A percentile compares a stretch with the other conserved stretches of the same genome.
Conservation (phyloP, 768 basidiomycete species). For the Serendipita indica region DNA sequence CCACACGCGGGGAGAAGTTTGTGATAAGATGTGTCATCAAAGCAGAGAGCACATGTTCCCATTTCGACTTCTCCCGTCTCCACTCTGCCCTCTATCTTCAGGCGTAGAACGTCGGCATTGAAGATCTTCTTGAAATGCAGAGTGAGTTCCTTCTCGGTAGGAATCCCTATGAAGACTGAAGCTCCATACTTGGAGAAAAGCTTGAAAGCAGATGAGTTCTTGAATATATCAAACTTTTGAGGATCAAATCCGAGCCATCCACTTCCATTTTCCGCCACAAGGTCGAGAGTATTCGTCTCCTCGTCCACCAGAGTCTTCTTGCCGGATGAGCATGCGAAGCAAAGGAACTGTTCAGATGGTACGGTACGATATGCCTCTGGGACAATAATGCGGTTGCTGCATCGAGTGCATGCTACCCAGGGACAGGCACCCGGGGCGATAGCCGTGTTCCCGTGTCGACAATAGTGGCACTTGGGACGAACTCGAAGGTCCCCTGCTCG, state of each 20-base stretch:
- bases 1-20: constrained; percentile 21
- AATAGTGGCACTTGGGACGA: constrained; percentile 20
- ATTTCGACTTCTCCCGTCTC: constrained; percentile 18
- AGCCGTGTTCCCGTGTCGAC: constrained; percentile 15
- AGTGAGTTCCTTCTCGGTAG: constrained; percentile 7
- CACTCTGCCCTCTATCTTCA: constrained; percentile 16
- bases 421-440: constrained; percentile 16
- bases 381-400: constrained; percentile 20
- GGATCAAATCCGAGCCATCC: constrained; percentile 18
- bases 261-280: constrained; percentile 18
- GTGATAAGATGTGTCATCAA: constrained; percentile 17
- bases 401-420: constrained; percentile 18
- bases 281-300: constrained; percentile 15
- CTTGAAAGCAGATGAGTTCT: constrained; percentile 21
- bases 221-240: constrained; percentile 13
- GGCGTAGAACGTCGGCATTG: constrained; percentile 10
- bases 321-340: constrained; percentile 16
- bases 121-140: constrained; percentile 15
- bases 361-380: constrained; percentile 14
- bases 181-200: constrained; percentile 18
- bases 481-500: constrained; percentile 13
- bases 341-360: constrained; percentile 13
- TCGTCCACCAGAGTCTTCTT: constrained; percentile 11
- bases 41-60: constrained; percentile 20
- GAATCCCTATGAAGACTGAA: constrained; percentile 13